phyloP scores from a whole-genome alignment of 2,329 filamentous ascomycete species.

The Cadophora gregata region DNA sequence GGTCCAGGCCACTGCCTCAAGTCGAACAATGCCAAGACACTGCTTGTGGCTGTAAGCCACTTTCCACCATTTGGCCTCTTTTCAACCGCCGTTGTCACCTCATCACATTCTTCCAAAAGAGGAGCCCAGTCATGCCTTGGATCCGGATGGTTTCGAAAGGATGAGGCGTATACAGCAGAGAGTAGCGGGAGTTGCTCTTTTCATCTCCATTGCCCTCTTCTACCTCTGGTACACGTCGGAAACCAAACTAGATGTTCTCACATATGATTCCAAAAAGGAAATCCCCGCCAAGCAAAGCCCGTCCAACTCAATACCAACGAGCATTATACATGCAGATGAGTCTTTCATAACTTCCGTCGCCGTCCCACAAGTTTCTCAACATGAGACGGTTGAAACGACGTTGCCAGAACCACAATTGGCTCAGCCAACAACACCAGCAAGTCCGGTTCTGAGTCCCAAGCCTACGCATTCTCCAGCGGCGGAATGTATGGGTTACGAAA shows the following conservation, averaged over 20 bases:
- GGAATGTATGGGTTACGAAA: conserved; percentile 34
- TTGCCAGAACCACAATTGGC: background rate
- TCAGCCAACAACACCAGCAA: background rate
- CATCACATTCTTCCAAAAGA: conserved; percentile 5
- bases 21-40: conserved; percentile 8
- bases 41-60: background rate
- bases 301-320: background rate
- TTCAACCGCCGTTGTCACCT: background rate
- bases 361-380: conserved; percentile 8
- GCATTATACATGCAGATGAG: conserved; percentile 3
- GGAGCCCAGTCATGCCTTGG: background rate
- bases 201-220: conserved; percentile 24
- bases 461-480: conserved; percentile 20
- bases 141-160: background rate
- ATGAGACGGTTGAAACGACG: conserved; percentile 4
- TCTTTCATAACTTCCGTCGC: background rate
- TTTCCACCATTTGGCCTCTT: conserved; percentile 5
- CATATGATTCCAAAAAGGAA: background rate
- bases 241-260: conserved; percentile 24
- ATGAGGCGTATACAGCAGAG: conserved; percentile 24
- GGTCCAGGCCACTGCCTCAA: background rate
- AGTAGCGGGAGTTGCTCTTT: conserved; percentile 21
- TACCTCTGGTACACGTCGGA: conserved; percentile 19
- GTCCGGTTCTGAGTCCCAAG: background rate
- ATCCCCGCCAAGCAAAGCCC: conserved; percentile 2